Percentiles rank a stretch among this genome's conserved stretches.
phyloP scores from a whole-genome alignment of 176 grass and related monocot genomes.

The Tuctoria greenei region DNA sequence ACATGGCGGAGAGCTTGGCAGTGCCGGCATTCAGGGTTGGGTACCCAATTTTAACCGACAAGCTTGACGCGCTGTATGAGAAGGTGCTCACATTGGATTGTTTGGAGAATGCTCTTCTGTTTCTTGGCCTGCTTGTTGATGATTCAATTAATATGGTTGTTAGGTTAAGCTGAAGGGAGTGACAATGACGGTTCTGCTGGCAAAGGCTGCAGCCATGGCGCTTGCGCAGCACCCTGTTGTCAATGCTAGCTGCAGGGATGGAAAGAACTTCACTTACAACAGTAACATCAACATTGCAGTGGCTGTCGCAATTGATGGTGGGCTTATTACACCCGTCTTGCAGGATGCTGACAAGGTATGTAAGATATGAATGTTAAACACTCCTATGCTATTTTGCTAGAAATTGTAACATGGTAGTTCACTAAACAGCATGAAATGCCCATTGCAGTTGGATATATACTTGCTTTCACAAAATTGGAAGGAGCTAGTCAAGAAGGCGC shows the following conservation, averaged over 20 bases:
- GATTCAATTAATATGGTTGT: not conserved
- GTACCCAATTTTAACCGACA: slow-evolving; percentile 71
- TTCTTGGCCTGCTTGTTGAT: slow-evolving; percentile 14
- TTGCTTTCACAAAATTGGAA: slow-evolving; percentile 97
- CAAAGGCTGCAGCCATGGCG: slow-evolving; percentile 79
- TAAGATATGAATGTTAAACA: slow-evolving; percentile 3
- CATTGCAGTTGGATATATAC: slow-evolving; percentile 84
- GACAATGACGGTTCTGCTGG: slow-evolving; percentile 89
- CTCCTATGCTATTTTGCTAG: not conserved
- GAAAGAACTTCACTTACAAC: slow-evolving; percentile 90
- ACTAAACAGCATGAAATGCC: slow-evolving; percentile 33
- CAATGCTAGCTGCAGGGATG: slow-evolving; percentile 89
- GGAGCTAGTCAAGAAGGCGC: slow-evolving; percentile 85
- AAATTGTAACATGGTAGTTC: not conserved
- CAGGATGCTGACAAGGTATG: slow-evolving; percentile 92
- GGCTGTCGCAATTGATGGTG: slow-evolving; percentile 88
- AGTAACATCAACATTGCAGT: slow-evolving; percentile 89
- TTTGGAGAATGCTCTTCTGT: not conserved
- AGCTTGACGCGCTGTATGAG: slow-evolving; percentile 77
- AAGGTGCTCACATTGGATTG: slow-evolving; percentile 54
- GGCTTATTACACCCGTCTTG: slow-evolving; percentile 87
- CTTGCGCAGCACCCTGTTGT: slow-evolving; percentile 83
- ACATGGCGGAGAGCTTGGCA: slow-evolving; percentile 90
- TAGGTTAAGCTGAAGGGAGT: slow-evolving; percentile 94
- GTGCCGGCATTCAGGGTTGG: slow-evolving; percentile 85